Evolutionary conservation across 331 rosid species (phyloP), one percentile per base, ranked within the genome.

Genomic region (Quercus lobata): DNA sequence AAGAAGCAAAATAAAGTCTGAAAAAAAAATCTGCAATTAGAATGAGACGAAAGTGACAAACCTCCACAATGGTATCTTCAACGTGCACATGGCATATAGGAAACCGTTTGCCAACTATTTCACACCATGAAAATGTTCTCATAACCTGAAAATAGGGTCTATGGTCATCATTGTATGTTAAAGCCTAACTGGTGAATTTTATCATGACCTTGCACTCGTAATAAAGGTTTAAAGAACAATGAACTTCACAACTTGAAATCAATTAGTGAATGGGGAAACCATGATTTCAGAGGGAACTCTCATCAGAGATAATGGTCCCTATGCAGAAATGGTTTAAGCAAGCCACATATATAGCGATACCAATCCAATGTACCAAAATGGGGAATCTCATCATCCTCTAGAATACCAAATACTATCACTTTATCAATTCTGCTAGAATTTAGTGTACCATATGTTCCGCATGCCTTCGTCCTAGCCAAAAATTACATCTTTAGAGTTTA

Each of bases 51-150:
- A 52, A 84, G 62, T 44, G 52, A 81, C 92, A 34, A 57, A 92
- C 97, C 97, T 94, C 98, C 74, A 92, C 85, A 79, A 92, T 72
- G 46, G 71, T 80, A 83, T 85, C 91, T 63, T 87, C 89, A 69
- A 94, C 22, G 69, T 90, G 97, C 78, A 94, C 97, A 69, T 90
- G 98, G 77, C 98, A 94, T 84, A 92, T 94, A 37, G 98, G 98
- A 83, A 92, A 94, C 75, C 94, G 81, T 83, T 77, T 91, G 52
- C 98, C 98, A 77, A 92, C 91, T 74, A 92, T 89, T 83, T 91
- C 91, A 88, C 97, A 91, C 94, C 97, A 90, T 17, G 96, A 83
- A 90, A 94, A 94, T 57, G 92, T 62, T 89, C 83, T 90, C 82
- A 68, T 81, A 82, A 94, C 97, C 98, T 92, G 85, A 76, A 87